Evolutionary conservation across 2,329 filamentous ascomycete species (phyloP).

Genomic region (Fusarium tupiense): DNA sequence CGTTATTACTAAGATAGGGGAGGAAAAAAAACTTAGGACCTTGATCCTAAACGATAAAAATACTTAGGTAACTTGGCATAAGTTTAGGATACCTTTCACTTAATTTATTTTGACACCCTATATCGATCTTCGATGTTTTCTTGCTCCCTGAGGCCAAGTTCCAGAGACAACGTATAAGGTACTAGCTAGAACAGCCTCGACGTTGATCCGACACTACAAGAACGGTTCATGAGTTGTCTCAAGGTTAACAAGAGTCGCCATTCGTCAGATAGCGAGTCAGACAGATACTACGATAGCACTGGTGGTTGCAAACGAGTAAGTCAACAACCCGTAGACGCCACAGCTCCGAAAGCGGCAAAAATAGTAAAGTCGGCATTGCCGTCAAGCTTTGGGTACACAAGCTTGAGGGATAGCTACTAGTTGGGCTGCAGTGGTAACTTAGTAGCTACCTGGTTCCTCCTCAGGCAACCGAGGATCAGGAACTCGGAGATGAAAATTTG

Average conservation of each 20-base stretch:
- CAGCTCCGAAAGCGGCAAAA: constrained; percentile 32
- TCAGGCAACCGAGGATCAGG: constrained; percentile 9
- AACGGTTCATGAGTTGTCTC: not conserved
- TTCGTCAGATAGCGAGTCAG: constrained; percentile 30
- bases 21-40: no score
- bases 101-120: no score
- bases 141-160: not conserved
- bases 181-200: not conserved
- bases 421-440: constrained; percentile 14
- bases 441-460: not conserved
- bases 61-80: no score
- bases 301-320: constrained; percentile 33
- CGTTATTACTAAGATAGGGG: no score
- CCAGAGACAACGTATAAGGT: not conserved
- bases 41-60: no score
- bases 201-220: not conserved
- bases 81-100: no score
- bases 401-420: not conserved
- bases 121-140: no score
- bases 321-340: constrained; percentile 3
- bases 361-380: constrained; percentile 23
- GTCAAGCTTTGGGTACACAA: constrained; percentile 15
- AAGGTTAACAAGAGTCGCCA: constrained; percentile 8
- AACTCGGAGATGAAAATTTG: constrained; percentile 16
- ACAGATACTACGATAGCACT: not conserved